Base-by-base conservation (phyloP, 2,329 filamentous ascomycete species). In the Venturia pyrina region DNA sequence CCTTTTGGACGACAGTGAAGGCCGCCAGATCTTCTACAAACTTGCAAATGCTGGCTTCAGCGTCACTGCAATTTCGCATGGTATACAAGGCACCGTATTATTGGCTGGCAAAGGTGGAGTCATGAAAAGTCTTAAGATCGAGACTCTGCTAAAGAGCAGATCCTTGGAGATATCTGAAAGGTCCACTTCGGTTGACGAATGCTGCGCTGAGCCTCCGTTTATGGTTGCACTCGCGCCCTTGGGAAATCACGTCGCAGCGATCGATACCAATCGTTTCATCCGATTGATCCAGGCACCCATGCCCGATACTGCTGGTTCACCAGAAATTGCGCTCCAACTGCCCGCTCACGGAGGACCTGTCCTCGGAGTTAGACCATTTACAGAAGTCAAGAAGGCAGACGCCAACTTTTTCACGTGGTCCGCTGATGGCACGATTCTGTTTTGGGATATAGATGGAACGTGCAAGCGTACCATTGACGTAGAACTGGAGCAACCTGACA, bases 341-440 rank as follows among this genome's bases (percentile, higher is more conserved):
- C 79, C 82, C 4, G 85, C 84, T 19, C 85, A 88, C 71, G 78
- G 80, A 59, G 82, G 83, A 67, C 77, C 84, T 28, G 82, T 87
- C 5, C 76, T 92, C 53, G 95, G 95, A 17, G 87, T 97, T 0
- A 84, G 87, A 64, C 76, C 86, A 0, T 77, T 97, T 5, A 75
- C 81, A 3, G 79, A 79, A 28, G 81, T 85, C 0, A 89, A 90
- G 67, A 74, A 79, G 5, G 77, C 85, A 32, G 81, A 84, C 28
- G 87, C 91, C 0, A 84, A 87, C 10, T 97, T 98, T 72, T 87
- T 93, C 69, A 97, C 93, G 0, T 99, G 93, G 90, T 93, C 93
- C 1, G 85, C 84, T 28, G 87, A 87, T 63, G 95, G 95, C 5
- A 86, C 84, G 19, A 83, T 98, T 63, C 85, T 90, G 32, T 89